These are phyloP conservation scores for Gonapodya sp. DNA, from an alignment of 192 early-diverging fungal species.

Conservation along the genomic window DNA sequence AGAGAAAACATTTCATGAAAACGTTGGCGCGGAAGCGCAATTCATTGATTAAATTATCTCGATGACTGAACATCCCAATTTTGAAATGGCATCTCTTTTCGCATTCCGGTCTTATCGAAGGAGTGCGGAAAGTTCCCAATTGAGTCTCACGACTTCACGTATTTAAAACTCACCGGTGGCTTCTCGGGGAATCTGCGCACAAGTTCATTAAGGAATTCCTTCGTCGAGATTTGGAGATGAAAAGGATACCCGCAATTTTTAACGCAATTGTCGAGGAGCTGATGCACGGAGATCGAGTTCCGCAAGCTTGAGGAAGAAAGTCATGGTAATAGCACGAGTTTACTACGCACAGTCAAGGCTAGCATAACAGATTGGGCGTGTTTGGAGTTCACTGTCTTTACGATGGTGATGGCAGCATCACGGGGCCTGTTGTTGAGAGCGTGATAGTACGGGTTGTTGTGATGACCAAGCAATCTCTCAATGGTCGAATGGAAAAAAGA, in stretches of 20 bases:
- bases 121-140: no score
- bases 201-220: slow-evolving; percentile 96
- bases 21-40: slow-evolving; percentile 14
- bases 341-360: slow-evolving; percentile 14
- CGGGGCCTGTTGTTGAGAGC: slow-evolving; percentile 27
- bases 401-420: slow-evolving; percentile 33
- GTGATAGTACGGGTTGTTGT: no score
- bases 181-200: slow-evolving; percentile 90
- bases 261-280: slow-evolving; percentile 91
- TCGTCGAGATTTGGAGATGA: slow-evolving; percentile 88
- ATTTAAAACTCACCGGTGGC: slow-evolving; percentile 49
- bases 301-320: neutral
- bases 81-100: no score
- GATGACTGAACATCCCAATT: neutral
- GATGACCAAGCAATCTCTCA: no score
- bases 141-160: neutral
- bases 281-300: no score
- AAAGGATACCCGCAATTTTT: slow-evolving; percentile 99
- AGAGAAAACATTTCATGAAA: no score
- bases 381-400: slow-evolving; percentile 34
- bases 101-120: no score
- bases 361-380: slow-evolving; percentile 27
- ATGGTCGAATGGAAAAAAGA: no score
- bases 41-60: neutral
- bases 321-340: neutral